Percentiles rank a stretch among this genome's conserved stretches.
These are phyloP conservation scores for Crepidotus variabilis DNA, from an alignment of 768 basidiomycete genomes.

Conservation along the genomic window DNA sequence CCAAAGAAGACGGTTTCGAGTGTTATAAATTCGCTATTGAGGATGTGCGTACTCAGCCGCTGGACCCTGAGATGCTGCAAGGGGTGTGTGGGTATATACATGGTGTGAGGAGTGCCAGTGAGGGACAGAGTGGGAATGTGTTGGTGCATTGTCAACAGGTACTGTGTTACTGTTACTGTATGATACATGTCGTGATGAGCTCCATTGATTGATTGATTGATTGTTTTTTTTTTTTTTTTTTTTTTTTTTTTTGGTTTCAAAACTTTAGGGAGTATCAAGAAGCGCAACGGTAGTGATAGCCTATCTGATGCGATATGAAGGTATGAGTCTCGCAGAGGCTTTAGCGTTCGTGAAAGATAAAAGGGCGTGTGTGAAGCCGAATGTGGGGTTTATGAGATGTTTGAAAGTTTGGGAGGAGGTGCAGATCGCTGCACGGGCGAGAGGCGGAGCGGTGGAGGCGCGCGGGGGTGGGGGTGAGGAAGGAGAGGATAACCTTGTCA, in stretches of 20 bases:
- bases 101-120: constrained; percentile 45
- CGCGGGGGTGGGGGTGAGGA: too few species aligned
- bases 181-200: too few species aligned
- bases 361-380: constrained; percentile 72
- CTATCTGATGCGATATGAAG: constrained; percentile 71
- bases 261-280: constrained; percentile 74
- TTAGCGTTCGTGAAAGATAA: constrained; percentile 54
- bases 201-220: too few species aligned
- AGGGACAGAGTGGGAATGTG: constrained; percentile 61
- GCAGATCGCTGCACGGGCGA: neutral
- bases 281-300: constrained; percentile 74
- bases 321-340: constrained; percentile 70
- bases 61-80: constrained; percentile 60
- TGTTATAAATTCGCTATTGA: constrained; percentile 66
- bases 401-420: constrained; percentile 55
- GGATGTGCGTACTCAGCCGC: constrained; percentile 58
- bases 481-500: too few species aligned
- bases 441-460: too few species aligned
- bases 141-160: constrained; percentile 85
- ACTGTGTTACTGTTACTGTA: too few species aligned
- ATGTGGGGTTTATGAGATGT: constrained; percentile 65
- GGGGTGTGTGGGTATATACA: constrained; percentile 66
- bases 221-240: too few species aligned
- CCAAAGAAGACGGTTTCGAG: constrained; percentile 41
- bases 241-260: too few species aligned